Conservation (phyloP, 176 grass and related monocot genomes). For the Rhipidocladum racemiflorum region DNA sequence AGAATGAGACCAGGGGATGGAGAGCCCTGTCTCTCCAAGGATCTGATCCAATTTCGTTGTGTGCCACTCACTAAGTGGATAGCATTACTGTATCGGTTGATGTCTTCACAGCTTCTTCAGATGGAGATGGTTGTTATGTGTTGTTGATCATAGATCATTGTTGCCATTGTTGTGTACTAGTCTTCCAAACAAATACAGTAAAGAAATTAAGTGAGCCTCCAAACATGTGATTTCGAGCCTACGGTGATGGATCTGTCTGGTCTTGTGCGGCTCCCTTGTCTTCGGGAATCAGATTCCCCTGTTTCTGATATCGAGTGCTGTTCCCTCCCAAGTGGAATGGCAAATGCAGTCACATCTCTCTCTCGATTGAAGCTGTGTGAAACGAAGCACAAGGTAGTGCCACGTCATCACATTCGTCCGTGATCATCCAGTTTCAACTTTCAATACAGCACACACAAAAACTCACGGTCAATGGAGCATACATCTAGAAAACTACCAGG, state of each 20-base stretch:
- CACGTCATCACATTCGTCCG: no score
- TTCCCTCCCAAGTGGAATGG: not conserved
- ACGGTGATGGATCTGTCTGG: not conserved
- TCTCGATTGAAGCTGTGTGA: not conserved
- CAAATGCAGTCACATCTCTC: not conserved
- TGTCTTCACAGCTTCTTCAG: constrained; percentile 9
- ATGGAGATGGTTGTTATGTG: not conserved
- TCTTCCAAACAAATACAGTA: not conserved
- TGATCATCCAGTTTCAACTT: not conserved
- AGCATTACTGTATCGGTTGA: not conserved
- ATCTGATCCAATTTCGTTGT: not conserved
- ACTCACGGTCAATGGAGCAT: not conserved
- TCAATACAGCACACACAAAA: not conserved
- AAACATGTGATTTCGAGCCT: not conserved
- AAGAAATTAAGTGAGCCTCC: not conserved
- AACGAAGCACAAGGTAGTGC: not conserved
- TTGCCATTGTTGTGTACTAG: not conserved
- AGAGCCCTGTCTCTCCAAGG: not conserved
- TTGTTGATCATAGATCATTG: not conserved
- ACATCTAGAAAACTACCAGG: not conserved
- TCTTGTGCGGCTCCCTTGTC: not conserved
- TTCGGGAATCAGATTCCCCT: not conserved
- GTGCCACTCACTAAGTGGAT: constrained; percentile 11
- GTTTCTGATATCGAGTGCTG: not conserved
- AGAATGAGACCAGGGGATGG: constrained; percentile 22